A percentile compares a stretch with the other conserved stretches of the same genome.
Conservation (phyloP, 2,329 filamentous ascomycete species). For the Colletotrichum trifolii region DNA sequence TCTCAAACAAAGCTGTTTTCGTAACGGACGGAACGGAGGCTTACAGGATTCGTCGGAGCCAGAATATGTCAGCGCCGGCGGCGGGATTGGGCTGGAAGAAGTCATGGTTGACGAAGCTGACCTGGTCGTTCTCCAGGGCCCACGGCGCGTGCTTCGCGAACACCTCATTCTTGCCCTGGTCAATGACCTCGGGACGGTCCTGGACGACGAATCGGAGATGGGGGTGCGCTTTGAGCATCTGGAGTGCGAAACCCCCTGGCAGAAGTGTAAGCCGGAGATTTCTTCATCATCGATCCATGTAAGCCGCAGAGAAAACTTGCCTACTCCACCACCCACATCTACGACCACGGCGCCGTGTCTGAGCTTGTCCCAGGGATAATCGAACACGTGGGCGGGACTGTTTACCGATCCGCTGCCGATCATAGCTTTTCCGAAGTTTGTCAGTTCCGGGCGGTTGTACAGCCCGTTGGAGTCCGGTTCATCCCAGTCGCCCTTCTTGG, state of each 20-base stretch:
- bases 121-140: conserved; percentile 7
- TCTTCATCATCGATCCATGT: background rate
- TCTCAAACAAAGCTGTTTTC: background rate
- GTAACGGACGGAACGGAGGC: background rate
- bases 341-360: conserved; percentile 4
- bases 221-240: conserved; percentile 42
- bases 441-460: conserved; percentile 1
- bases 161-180: conserved; percentile 40
- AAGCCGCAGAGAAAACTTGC: background rate
- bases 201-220: conserved; percentile 49
- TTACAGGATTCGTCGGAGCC: conserved; percentile 43
- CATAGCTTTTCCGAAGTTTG: conserved; percentile 7
- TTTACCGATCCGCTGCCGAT: conserved; percentile 8
- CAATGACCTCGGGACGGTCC: conserved; percentile 45
- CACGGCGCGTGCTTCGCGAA: conserved; percentile 45
- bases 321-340: conserved; percentile 8
- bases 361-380: conserved; percentile 6
- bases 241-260: conserved; percentile 45
- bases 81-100: conserved; percentile 48
- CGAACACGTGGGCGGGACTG: background rate
- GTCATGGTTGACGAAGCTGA: conserved; percentile 43
- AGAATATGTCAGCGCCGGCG: conserved; percentile 45
- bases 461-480: background rate
- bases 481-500: background rate
- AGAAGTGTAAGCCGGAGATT: background rate